Base-by-base conservation (phyloP, 305 asterid genomes). In the Plantago lanceolata region DNA sequence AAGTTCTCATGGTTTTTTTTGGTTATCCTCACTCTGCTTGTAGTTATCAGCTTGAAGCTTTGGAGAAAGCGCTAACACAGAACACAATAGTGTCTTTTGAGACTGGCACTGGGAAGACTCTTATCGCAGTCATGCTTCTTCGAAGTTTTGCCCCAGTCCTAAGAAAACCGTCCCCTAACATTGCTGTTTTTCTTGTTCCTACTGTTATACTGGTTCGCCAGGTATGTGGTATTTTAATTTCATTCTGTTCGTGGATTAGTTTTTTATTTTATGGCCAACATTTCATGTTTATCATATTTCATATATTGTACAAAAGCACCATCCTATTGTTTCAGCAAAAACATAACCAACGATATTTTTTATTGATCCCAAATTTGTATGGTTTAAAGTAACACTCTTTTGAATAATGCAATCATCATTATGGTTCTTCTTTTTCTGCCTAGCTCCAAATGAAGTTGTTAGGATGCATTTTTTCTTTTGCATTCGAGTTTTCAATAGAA, bases 131-230 rank as follows among this genome's bases (percentile, higher is more conserved):
- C 63, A 90, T 88, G 97, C 96, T 90, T 63, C 76, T 90, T 5
- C 84, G 94, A 11, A 81, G 87, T 75, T 84, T 81, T 33, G 88
- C 89, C 5, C 70, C 73, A 61, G 63, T 72, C 20, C 70, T 87
- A 58, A 68, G 84, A 58, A 90, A 85, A 78, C 94, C 95, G 3
- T 73, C 86, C 4, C 77, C 84, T 18, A 64, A 69, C 64, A 31
- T 85, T 61, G 88, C 96, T 57, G 85, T 90, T 45, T 87, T 90
- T 76, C 79, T 90, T 85, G 97, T 87, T 68, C 97, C 97, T 13
- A 78, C 79, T 8, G 95, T 88, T 65, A 91, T 86, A 68, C 67
- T 90, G 68, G 97, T 85, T 40, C 55, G 59, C 15, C 96, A 88
- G 77, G 97, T 84, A 81, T 57, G 82, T 71, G 18, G 29, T 33